A percentile compares a stretch with the other conserved stretches of the same genome.
Evolutionary conservation across 2,329 filamentous ascomycete genomes (phyloP).

Genomic region (Colletotrichum magnum): DNA sequence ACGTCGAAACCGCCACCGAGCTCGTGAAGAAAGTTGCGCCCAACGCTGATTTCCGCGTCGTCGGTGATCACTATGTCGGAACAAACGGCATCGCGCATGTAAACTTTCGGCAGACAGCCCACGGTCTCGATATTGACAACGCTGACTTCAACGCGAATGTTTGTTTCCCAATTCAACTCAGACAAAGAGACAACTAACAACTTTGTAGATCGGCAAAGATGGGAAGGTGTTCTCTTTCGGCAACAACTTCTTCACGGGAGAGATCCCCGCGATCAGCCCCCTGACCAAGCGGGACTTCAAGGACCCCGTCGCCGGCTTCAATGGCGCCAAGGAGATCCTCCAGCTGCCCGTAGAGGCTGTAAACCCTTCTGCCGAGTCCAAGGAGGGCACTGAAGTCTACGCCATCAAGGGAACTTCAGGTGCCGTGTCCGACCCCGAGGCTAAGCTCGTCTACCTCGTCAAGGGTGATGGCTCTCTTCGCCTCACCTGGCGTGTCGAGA

Average conservation of each 20-base stretch:
- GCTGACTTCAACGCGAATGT: conserved; percentile 70
- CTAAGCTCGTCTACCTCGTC: conserved; percentile 65
- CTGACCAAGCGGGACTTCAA: conserved; percentile 57
- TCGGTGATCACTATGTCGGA: conserved; percentile 63
- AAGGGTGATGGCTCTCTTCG: conserved; percentile 59
- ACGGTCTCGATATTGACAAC: conserved; percentile 68
- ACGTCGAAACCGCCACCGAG: conserved; percentile 56
- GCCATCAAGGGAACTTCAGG: conserved; percentile 61
- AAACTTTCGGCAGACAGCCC: conserved; percentile 68
- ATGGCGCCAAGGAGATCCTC: conserved; percentile 53
- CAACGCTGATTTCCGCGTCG: conserved; percentile 58
- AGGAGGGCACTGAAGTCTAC: conserved; percentile 48
- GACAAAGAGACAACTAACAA: conserved; percentile 6
- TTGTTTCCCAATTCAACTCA: not conserved
- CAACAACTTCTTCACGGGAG: conserved; percentile 60
- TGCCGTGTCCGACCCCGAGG: conserved; percentile 62
- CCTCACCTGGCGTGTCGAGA: conserved; percentile 67
- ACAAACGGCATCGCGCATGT: conserved; percentile 66
- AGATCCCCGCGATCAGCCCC: conserved; percentile 54
- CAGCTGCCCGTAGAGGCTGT: conserved; percentile 49
- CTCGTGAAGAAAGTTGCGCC: conserved; percentile 52
- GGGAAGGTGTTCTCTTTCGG: conserved; percentile 68
- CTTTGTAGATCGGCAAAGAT: conserved; percentile 58
- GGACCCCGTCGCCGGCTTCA: conserved; percentile 60
- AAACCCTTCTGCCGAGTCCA: conserved; percentile 45